Conservation (phyloP, 1,284 basidiomycete genomes). For the Ganoderma boninense region DNA sequence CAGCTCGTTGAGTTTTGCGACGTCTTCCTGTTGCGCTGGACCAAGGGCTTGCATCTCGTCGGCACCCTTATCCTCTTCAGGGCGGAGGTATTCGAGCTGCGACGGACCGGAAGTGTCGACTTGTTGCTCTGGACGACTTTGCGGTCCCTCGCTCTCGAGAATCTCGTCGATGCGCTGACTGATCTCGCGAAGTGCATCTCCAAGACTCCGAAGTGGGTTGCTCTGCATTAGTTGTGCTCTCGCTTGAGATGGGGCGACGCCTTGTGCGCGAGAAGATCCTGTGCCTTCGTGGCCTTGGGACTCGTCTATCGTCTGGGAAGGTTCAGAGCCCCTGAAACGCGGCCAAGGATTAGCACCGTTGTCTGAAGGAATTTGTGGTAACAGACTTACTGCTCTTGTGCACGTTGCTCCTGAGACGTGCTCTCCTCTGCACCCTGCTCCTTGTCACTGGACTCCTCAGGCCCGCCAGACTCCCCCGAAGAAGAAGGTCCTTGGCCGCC, state of each 20-base stretch:
- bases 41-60: conserved; percentile 92
- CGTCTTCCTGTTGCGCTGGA: conserved; percentile 84
- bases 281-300: conserved; percentile 42
- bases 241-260: conserved; percentile 50
- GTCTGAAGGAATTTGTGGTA: neutral
- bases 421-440: conserved; percentile 12
- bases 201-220: conserved; percentile 84
- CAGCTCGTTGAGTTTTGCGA: conserved; percentile 84
- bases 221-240: conserved; percentile 47
- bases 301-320: conserved; percentile 29
- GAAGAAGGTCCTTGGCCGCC: conserved; percentile 23
- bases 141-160: conserved; percentile 54
- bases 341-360: neutral
- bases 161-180: conserved; percentile 89
- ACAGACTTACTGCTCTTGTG: conserved; percentile 24
- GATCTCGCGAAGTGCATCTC: conserved; percentile 89
- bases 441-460: conserved; percentile 18
- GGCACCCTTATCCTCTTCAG: conserved; percentile 64
- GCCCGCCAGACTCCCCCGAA: conserved; percentile 13
- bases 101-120: conserved; percentile 49
- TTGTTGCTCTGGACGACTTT: conserved; percentile 40
- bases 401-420: conserved; percentile 16
- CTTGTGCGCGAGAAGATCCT: conserved; percentile 52
- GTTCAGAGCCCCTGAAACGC: conserved; percentile 16
- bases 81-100: conserved; percentile 86